phyloP scores from a whole-genome alignment of 1,139 yeast species.

The Pichia sp. region DNA sequence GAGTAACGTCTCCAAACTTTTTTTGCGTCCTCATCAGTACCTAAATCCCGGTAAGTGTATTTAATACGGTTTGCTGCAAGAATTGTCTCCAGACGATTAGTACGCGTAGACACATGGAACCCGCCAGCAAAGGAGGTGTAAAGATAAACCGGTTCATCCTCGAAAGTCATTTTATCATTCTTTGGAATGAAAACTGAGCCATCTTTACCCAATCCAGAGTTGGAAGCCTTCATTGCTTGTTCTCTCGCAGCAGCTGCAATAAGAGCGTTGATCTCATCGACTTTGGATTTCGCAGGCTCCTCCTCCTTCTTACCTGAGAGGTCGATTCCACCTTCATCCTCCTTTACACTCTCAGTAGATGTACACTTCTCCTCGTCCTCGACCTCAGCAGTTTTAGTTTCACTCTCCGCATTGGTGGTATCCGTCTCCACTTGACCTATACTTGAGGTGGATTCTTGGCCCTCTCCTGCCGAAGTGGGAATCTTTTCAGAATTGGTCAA shows the following conservation, averaged over 20 bases:
- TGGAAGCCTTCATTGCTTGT: slow-evolving; percentile 20
- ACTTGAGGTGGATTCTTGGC: too few species aligned
- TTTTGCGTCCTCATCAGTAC: slow-evolving; percentile 83
- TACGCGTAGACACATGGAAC: slow-evolving; percentile 73
- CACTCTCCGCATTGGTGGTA: slow-evolving; percentile 18
- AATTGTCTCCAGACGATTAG: slow-evolving; percentile 70
- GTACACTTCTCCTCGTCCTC: background rate
- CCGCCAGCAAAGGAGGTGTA: slow-evolving; percentile 91
- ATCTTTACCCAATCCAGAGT: slow-evolving; percentile 14
- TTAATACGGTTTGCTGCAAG: slow-evolving; percentile 67
- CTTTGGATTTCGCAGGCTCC: background rate
- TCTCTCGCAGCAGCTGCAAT: slow-evolving; percentile 20
- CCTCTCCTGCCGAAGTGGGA: too few species aligned
- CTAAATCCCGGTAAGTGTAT: slow-evolving; percentile 70
- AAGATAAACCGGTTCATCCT: slow-evolving; percentile 57
- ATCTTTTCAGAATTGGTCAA: background rate
- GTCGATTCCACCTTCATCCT: slow-evolving; percentile 1
- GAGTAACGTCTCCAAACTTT: slow-evolving; percentile 78
- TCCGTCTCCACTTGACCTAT: too few species aligned
- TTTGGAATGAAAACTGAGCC: slow-evolving; percentile 28
- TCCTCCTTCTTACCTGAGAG: too few species aligned
- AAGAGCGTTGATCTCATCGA: slow-evolving; percentile 20
- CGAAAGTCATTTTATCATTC: slow-evolving; percentile 28
- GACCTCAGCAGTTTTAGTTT: slow-evolving; percentile 9
- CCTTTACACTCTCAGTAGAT: slow-evolving; percentile 1